Evolutionary conservation across 345 rosid genomes (phyloP).

Genomic region (Syzygium aromaticum): DNA sequence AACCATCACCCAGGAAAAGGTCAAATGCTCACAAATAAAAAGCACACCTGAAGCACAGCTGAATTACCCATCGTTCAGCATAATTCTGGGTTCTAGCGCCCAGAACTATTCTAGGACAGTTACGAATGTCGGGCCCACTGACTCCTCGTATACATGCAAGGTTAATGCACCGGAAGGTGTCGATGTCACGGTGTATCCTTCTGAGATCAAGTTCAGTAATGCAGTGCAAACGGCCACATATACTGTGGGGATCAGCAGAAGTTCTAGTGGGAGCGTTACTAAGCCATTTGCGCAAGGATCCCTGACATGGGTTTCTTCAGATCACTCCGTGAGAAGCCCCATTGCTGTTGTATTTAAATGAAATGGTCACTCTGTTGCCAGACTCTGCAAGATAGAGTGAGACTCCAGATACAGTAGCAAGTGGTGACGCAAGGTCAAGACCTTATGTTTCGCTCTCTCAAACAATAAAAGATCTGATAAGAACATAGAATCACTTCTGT

Average conservation of each 20-base stretch:
- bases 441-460: background rate
- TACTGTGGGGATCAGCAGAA: constrained; percentile 10
- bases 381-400: background rate
- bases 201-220: background rate
- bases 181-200: constrained; percentile 8
- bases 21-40: background rate
- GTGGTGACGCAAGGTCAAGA: background rate
- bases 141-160: background rate
- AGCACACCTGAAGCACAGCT: constrained; percentile 13
- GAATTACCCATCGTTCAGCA: constrained; percentile 19
- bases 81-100: background rate
- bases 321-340: constrained; percentile 12
- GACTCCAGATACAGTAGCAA: background rate
- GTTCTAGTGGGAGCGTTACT: background rate
- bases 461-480: background rate
- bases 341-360: constrained; percentile 2
- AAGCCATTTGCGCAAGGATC: constrained; percentile 7
- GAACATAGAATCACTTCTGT: background rate
- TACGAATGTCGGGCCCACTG: constrained; percentile 7
- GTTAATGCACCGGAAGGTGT: constrained; percentile 7
- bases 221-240: constrained; percentile 2
- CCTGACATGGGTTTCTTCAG: constrained; percentile 3
- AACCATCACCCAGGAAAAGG: background rate
- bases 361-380: background rate
- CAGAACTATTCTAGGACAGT: constrained; percentile 10